A percentile compares a stretch with the other conserved stretches of the same genome.
These are phyloP conservation scores for Triticum dicoccoides DNA, from an alignment of 176 grass and related monocot genomes.

Conservation along the genomic window DNA sequence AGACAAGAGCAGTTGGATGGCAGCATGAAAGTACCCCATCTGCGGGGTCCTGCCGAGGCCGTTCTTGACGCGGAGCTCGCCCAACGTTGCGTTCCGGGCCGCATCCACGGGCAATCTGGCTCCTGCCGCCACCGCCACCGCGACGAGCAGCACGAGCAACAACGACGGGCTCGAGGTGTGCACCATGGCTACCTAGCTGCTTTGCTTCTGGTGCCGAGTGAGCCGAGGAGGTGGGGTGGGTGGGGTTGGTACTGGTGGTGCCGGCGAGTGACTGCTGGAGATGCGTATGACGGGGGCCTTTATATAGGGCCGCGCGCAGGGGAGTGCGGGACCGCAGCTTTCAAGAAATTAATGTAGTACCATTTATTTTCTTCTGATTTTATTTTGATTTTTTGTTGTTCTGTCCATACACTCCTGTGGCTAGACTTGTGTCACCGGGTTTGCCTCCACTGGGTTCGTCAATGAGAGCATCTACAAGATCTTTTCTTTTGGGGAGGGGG, in stretches of 20 bases:
- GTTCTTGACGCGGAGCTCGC: slow-evolving; percentile 42
- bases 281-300: not conserved
- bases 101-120: not conserved
- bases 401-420: too few relatives aligned
- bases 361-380: not conserved
- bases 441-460: too few relatives aligned
- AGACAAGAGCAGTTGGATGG: not conserved
- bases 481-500: too few relatives aligned
- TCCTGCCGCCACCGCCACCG: not conserved
- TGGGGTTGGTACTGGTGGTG: not conserved
- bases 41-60: slow-evolving; percentile 74
- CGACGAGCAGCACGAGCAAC: slow-evolving; percentile 22
- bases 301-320: slow-evolving; percentile 1
- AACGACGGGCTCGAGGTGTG: not conserved
- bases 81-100: slow-evolving; percentile 37
- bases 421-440: too few relatives aligned
- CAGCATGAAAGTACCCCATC: slow-evolving; percentile 52
- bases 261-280: not conserved
- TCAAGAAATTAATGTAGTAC: not conserved
- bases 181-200: slow-evolving; percentile 27
- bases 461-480: too few relatives aligned
- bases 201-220: not conserved
- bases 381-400: not conserved
- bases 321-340: not conserved
- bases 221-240: not conserved